Base-by-base conservation (phyloP, 345 rosid species). In the Lepidium aucheri region DNA sequence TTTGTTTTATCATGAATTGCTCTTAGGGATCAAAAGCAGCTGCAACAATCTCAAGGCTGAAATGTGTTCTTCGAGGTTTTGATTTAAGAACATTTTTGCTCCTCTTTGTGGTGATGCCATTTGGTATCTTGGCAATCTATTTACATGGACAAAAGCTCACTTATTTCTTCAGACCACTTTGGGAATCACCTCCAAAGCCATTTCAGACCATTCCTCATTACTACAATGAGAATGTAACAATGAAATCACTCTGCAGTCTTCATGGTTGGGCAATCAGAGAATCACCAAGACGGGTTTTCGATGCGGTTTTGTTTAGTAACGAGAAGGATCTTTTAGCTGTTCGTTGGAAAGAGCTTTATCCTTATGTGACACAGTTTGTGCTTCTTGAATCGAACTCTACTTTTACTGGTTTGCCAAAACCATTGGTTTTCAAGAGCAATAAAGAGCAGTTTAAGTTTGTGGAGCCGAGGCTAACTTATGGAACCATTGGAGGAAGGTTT, bases 301-400 rank as follows among this genome's bases (percentile, higher is more conserved):
- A 92, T 74, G 95, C 93, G 0, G 96, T 87, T 38, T 53, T 92
- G 60, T 92, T 92, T 78, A 92, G 86, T 59, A 86, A 86, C 26
- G 98, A 92, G 70, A 60, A 75, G 0, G 98, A 92, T 43, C 84
- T 92, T 15, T 82, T 89, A 30, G 80, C 75, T 0, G 60, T 92
- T 58, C 84, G 98, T 4, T 92, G 98, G 98, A 86, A 86, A 7
- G 98, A 92, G 78, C 79, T 92, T 69, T 83, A 79, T 67, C 98
- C 98, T 7, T 89, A 80, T 18, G 70, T 92, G 18, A 87, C 90
- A 0, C 88, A 87, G 64, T 92, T 92, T 36, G 96, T 92, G 15
- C 80, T 92, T 26, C 96, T 92, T 0, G 98, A 92, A 64, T 87
- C 98, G 3, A 92, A 92, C 59, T 92, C 96, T 0, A 92, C 98